These are phyloP conservation scores for Pichiaceae sp. DNA, from an alignment of 1,139 yeast species.

Conservation along the genomic window DNA sequence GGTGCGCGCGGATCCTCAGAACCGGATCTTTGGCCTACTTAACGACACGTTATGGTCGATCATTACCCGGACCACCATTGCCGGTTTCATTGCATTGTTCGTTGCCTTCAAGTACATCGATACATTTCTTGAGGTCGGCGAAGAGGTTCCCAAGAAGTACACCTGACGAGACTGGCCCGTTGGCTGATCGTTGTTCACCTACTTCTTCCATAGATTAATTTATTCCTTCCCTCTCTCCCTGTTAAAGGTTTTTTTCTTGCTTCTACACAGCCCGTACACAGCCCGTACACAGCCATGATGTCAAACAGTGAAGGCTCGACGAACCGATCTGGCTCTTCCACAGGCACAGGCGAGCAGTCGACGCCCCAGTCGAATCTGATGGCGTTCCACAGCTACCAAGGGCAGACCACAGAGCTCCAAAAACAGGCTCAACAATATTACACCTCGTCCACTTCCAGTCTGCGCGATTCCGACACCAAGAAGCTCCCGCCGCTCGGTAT, in stretches of 20 bases:
- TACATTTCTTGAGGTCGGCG: background rate
- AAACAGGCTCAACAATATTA: too few species aligned
- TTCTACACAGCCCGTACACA: too few species aligned
- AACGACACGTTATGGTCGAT: slow-evolving; percentile 7
- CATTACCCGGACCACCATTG: background rate
- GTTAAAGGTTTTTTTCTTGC: too few species aligned
- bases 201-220: background rate
- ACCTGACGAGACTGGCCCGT: too few species aligned
- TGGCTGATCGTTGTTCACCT: background rate
- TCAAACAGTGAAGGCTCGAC: too few species aligned
- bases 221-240: background rate
- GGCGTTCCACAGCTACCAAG: too few species aligned
- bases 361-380: too few species aligned
- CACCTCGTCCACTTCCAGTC: background rate
- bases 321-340: too few species aligned
- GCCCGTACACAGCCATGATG: too few species aligned
- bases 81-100: background rate
- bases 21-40: slow-evolving; percentile 5
- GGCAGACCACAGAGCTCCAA: too few species aligned
- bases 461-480: background rate
- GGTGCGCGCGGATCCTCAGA: slow-evolving; percentile 7
- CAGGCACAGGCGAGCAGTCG: too few species aligned
- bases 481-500: background rate
- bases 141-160: too few species aligned
- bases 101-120: background rate